Percentiles rank a stretch among this genome's conserved stretches.
phyloP scores from a whole-genome alignment of 2,329 filamentous ascomycete species.

The Aspergillus caelatus region DNA sequence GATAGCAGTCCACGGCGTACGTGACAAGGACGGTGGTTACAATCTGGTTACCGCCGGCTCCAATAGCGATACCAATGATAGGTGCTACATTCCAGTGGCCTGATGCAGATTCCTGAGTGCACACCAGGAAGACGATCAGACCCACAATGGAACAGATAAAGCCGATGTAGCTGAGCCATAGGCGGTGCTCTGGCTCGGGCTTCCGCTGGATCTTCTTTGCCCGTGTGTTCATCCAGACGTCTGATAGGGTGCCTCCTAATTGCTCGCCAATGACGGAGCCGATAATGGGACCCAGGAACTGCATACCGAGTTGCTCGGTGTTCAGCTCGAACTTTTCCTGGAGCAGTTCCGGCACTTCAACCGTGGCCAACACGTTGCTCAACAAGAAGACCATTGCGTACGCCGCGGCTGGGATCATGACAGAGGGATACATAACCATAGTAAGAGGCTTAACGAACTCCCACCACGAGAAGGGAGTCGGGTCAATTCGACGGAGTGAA shows the following conservation, averaged over 20 bases:
- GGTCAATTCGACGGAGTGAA: slow-evolving; percentile 55
- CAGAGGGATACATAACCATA: slow-evolving; percentile 50
- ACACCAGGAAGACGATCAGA: slow-evolving; percentile 60
- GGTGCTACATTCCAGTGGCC: slow-evolving; percentile 60
- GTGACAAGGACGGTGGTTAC: slow-evolving; percentile 66
- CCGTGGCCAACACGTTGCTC: slow-evolving; percentile 56
- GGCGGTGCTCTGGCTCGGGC: slow-evolving; percentile 56
- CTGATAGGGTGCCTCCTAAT: slow-evolving; percentile 59
- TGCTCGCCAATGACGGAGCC: slow-evolving; percentile 64
- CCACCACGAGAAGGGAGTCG: slow-evolving; percentile 49
- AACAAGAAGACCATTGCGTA: slow-evolving; percentile 64
- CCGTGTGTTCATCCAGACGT: slow-evolving; percentile 58
- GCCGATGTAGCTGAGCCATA: slow-evolving; percentile 62
- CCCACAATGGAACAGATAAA: slow-evolving; percentile 57
- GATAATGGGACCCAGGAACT: slow-evolving; percentile 62
- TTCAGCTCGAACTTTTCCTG: slow-evolving; percentile 60
- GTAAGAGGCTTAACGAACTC: slow-evolving; percentile 58
- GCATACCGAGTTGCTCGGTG: slow-evolving; percentile 61
- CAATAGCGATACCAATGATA: slow-evolving; percentile 58
- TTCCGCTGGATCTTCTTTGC: slow-evolving; percentile 37
- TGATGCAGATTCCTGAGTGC: slow-evolving; percentile 50
- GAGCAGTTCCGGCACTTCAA: slow-evolving; percentile 64
- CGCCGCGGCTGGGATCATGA: slow-evolving; percentile 56
- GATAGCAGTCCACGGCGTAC: slow-evolving; percentile 62
- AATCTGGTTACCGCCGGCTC: slow-evolving; percentile 62